Base-by-base conservation (phyloP, 2,329 filamentous ascomycete genomes). In the Ophiostoma novo-ulmi region DNA sequence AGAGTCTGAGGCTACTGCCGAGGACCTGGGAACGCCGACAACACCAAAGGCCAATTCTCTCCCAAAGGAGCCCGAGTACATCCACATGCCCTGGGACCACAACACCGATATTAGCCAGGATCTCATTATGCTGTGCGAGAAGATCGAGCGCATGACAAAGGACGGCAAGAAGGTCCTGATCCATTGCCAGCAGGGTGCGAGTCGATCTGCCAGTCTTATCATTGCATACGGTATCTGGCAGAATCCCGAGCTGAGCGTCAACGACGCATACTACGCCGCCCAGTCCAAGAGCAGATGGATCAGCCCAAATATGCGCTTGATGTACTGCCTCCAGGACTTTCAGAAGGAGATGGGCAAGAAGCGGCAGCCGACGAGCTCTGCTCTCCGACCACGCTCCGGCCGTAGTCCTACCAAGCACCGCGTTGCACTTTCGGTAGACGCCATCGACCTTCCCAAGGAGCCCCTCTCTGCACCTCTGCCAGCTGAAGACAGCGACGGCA, bases 261-360 rank as follows among this genome's bases (percentile, higher is more conserved):
- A 94, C 76, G 91, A 94, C 77, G 91, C 92, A 2, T 95, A 95
- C 77, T 88, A 93, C 77, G 86, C 89, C 2, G 91, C 92, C 2
- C 93, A 96, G 80, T 85, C 87, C 70, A 91, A 91, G 80, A 95
- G 92, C 79, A 88, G 85, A 76, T 96, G 92, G 92, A 94, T 96
- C 75, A 93, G 92, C 71, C 92, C 92, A 0, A 96, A 96, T 79
- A 96, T 96, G 92, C 92, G 92, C 75, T 83, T 96, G 74, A 93
- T 96, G 85, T 95, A 95, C 83, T 93, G 92, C 75, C 82, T 96
- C 67, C 91, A 94, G 78, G 91, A 94, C 76, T 94, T 94, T 77
- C 88, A 89, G 75, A 89, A 89, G 76, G 83, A 89, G 67, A 78
- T 89, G 3, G 80, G 83, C 1, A 85, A 83, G 76, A 86, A 82